Evolutionary conservation across 2,329 filamentous ascomycete species (phyloP).

Genomic region (Amylocarpus encephaloides): DNA sequence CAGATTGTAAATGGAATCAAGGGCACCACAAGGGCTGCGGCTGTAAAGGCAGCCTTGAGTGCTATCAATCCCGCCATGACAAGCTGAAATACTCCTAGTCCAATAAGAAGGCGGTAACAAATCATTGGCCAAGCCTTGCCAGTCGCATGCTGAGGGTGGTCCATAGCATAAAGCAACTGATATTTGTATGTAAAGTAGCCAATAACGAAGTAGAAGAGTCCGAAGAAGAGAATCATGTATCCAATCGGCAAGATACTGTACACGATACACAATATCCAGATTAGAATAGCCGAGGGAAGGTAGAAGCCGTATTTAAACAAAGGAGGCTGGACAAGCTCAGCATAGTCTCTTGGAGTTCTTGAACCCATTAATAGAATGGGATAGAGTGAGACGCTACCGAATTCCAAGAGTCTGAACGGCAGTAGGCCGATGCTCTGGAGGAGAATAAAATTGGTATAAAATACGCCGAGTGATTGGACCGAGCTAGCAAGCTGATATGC

Average conservation of each 20-base stretch:
- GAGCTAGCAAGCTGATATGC: slow-evolving; percentile 69
- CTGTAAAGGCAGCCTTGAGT: slow-evolving; percentile 63
- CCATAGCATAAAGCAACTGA: slow-evolving; percentile 96
- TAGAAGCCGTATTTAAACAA: slow-evolving; percentile 96
- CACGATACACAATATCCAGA: slow-evolving; percentile 92
- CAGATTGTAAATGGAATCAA: slow-evolving; percentile 76
- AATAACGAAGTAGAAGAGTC: slow-evolving; percentile 74
- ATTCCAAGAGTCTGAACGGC: slow-evolving; percentile 84
- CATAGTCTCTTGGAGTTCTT: slow-evolving; percentile 83
- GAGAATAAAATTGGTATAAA: slow-evolving; percentile 92
- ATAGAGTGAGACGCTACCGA: slow-evolving; percentile 78
- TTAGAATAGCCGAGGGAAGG: slow-evolving; percentile 81
- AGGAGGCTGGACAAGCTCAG: slow-evolving; percentile 73
- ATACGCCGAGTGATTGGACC: slow-evolving; percentile 67
- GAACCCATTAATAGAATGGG: slow-evolving; percentile 72
- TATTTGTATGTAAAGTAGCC: slow-evolving; percentile 94
- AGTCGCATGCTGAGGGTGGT: slow-evolving; percentile 89
- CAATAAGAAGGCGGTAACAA: slow-evolving; percentile 82
- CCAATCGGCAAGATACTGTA: slow-evolving; percentile 82
- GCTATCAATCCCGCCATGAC: slow-evolving; percentile 86
- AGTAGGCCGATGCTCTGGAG: slow-evolving; percentile 91
- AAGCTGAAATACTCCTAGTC: slow-evolving; percentile 80
- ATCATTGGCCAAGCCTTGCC: slow-evolving; percentile 96
- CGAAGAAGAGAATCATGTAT: slow-evolving; percentile 74
- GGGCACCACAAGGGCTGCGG: slow-evolving; percentile 67